phyloP scores from a whole-genome alignment of 2,329 filamentous ascomycete species.

The Madurella mycetomatis region DNA sequence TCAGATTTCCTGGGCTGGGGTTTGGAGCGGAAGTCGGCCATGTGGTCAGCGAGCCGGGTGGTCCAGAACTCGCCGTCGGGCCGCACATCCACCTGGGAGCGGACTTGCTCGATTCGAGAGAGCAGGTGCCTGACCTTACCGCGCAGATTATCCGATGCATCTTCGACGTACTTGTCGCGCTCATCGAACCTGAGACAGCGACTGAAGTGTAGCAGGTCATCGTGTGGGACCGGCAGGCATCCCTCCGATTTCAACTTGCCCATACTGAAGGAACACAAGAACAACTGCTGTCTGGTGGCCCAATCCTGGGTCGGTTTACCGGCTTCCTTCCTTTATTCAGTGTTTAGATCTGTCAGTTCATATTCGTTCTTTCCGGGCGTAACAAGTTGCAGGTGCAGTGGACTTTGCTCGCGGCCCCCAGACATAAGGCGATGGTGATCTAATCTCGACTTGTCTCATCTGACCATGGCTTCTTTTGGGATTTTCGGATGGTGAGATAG shows the following conservation, averaged over 20 bases:
- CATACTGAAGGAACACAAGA: too few relatives aligned
- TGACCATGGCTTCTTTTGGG: too few relatives aligned
- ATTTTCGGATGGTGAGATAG: too few relatives aligned
- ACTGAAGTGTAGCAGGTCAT: conserved; percentile 9
- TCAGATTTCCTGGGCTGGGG: conserved; percentile 7
- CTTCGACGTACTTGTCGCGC: conserved; percentile 9
- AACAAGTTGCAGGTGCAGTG: too few relatives aligned
- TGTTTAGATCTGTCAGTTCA: too few relatives aligned
- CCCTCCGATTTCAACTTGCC: not conserved
- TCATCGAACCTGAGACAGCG: conserved; percentile 9
- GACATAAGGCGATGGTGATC: too few relatives aligned
- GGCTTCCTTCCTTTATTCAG: too few relatives aligned
- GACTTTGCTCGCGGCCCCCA: too few relatives aligned
- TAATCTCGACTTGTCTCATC: too few relatives aligned
- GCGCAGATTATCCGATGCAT: conserved; percentile 5
- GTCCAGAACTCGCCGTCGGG: conserved; percentile 14
- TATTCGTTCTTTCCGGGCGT: too few relatives aligned
- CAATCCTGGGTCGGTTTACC: too few relatives aligned
- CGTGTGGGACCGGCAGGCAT: conserved; percentile 9
- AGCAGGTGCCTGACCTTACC: conserved; percentile 6
- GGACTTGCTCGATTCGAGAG: conserved; percentile 9
- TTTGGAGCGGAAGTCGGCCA: conserved; percentile 12
- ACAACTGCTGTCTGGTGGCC: too few relatives aligned
- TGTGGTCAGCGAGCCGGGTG: conserved; percentile 9
- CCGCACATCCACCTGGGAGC: conserved; percentile 2